Percentiles rank a stretch among this genome's conserved stretches.
Conservation (phyloP, 1,284 basidiomycete genomes). For the Ustilago sp. region DNA sequence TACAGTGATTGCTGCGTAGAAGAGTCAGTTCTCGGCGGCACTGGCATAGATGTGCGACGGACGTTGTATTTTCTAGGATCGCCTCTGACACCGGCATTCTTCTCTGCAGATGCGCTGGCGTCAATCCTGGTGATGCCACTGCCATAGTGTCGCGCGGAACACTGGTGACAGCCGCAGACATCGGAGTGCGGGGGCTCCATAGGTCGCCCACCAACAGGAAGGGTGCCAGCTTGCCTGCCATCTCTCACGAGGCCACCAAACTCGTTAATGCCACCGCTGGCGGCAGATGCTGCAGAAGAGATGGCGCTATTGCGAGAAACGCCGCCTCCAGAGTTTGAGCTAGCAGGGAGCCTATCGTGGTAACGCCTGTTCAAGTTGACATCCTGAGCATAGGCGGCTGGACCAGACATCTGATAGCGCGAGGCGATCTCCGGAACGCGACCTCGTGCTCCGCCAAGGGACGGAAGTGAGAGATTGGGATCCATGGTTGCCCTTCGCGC, state of each 20-base stretch:
- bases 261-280: constrained; percentile 21
- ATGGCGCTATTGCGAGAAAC: constrained; percentile 21
- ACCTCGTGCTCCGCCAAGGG: constrained; percentile 22
- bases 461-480: constrained; percentile 24
- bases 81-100: constrained; percentile 2
- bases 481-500: constrained; percentile 45
- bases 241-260: constrained; percentile 27
- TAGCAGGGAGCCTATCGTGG: constrained; percentile 42
- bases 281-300: constrained; percentile 19
- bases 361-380: constrained; percentile 17
- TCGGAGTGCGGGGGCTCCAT: constrained; percentile 53
- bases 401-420: constrained; percentile 32
- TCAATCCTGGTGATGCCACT: constrained; percentile 16
- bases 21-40: constrained; percentile 13
- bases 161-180: constrained; percentile 61
- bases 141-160: constrained; percentile 55
- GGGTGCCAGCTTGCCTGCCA: not conserved
- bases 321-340: constrained; percentile 10
- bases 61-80: constrained; percentile 35
- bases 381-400: constrained; percentile 20
- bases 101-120: not conserved
- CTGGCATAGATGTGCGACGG: constrained; percentile 36
- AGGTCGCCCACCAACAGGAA: constrained; percentile 7
- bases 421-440: constrained; percentile 56
- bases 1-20: constrained; percentile 12